A percentile compares a stretch with the other conserved stretches of the same genome.
Conservation (phyloP, 2,329 filamentous ascomycete genomes). For the Acrocalymma vagum region DNA sequence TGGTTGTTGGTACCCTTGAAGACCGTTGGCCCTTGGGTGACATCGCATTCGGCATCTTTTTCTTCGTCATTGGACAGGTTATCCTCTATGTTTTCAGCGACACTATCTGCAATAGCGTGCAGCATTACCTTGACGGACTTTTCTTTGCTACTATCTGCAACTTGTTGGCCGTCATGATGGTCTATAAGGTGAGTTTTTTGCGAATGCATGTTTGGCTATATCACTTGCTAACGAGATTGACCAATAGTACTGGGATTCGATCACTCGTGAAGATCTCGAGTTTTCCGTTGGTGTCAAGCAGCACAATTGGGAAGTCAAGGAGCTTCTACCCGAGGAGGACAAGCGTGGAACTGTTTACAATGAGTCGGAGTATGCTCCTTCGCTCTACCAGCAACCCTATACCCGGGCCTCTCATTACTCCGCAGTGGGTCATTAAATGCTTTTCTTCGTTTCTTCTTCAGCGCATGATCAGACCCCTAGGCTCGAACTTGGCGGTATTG, state of each 20-base stretch:
- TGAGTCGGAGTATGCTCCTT: conserved; percentile 66
- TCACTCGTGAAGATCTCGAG: conserved; percentile 97
- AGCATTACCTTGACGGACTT: conserved; percentile 93
- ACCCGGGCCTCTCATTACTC: conserved; percentile 46
- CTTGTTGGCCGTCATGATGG: conserved; percentile 96
- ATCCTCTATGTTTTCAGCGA: conserved; percentile 90
- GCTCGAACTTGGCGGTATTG: too few species aligned
- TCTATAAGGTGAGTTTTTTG: conserved; percentile 83
- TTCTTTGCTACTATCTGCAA: conserved; percentile 97
- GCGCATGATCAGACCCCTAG: too few species aligned
- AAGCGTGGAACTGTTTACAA: conserved; percentile 81
- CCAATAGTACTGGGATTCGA: conserved; percentile 94
- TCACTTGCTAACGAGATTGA: conserved; percentile 25
- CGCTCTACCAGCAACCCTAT: conserved; percentile 49
- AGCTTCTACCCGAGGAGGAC: conserved; percentile 77
- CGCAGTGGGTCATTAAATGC: conserved; percentile 36
- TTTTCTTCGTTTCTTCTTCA: conserved; percentile 4
- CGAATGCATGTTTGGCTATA: conserved; percentile 1
- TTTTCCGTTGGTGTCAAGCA: conserved; percentile 95
- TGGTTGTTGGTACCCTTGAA: conserved; percentile 89
- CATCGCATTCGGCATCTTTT: conserved; percentile 87
- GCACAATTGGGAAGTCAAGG: conserved; percentile 99
- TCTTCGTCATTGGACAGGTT: conserved; percentile 92
- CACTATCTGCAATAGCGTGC: conserved; percentile 81
- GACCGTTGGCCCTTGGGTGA: conserved; percentile 96